Evolutionary conservation across 352 stramenopile genomes (phyloP).

Genomic region (Pythium rhizo-oryzae): DNA sequence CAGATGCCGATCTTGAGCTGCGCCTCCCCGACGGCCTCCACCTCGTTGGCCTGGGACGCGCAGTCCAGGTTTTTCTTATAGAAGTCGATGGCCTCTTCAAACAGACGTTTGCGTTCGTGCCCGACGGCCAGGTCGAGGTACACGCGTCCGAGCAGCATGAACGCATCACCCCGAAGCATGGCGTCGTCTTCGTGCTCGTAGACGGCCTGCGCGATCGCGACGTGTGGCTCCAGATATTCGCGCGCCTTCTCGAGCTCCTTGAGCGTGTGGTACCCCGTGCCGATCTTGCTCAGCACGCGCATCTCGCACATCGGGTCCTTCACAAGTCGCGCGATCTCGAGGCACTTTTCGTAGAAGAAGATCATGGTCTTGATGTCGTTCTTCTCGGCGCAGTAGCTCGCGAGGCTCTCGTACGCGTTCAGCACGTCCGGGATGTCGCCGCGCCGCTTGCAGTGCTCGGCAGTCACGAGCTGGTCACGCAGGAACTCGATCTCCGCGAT

Average conservation of each 20-base stretch:
- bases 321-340: conserved; percentile 89
- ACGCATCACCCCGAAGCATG: conserved; percentile 51
- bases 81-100: conserved; percentile 58
- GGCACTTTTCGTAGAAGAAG: conserved; percentile 94
- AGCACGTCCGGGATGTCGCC: conserved; percentile 88
- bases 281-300: conserved; percentile 83
- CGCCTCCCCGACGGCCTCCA: conserved; percentile 55
- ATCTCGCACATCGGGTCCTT: conserved; percentile 89
- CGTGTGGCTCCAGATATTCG: conserved; percentile 83
- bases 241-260: conserved; percentile 73
- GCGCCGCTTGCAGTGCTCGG: conserved; percentile 88
- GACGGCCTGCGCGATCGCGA: conserved; percentile 68
- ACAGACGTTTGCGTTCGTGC: conserved; percentile 43
- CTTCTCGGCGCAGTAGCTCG: conserved; percentile 72
- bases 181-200: conserved; percentile 75
- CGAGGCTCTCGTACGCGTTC: conserved; percentile 81
- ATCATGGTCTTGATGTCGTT: conserved; percentile 89
- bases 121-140: conserved; percentile 67
- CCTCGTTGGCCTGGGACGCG: conserved; percentile 60
- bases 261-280: conserved; percentile 77
- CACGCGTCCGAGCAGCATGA: conserved; percentile 72
- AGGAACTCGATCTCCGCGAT: conserved; percentile 86
- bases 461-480: conserved; percentile 82
- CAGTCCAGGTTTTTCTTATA: conserved; percentile 82
- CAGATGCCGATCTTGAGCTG: conserved; percentile 79